Evolutionary conservation across 1,284 basidiomycete genomes (phyloP).

Genomic region (Ganoderma leucocontextum): DNA sequence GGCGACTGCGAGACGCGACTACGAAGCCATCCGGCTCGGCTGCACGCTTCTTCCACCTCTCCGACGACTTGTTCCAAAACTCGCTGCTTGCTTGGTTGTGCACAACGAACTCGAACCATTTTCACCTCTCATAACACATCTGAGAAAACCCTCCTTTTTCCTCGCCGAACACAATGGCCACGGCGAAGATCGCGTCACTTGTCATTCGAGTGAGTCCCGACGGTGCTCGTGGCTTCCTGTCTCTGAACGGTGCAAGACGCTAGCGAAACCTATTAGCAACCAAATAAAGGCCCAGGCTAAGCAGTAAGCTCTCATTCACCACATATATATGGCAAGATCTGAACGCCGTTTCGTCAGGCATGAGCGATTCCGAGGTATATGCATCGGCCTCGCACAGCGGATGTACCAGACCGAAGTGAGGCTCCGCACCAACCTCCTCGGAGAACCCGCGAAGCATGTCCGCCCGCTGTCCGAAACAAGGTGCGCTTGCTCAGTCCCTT

Average conservation of each 20-base stretch:
- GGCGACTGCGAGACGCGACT: neutral
- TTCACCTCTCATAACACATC: neutral
- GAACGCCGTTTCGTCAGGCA: constrained; percentile 58
- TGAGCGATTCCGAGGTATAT: constrained; percentile 78
- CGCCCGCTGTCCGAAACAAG: constrained; percentile 86
- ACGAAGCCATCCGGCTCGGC: constrained; percentile 2
- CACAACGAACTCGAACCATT: neutral
- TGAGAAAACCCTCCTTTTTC: neutral
- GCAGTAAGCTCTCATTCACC: constrained; percentile 59
- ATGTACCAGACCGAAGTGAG: constrained; percentile 84
- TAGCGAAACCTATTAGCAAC: constrained; percentile 86
- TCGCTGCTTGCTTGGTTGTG: neutral
- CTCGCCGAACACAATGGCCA: constrained; percentile 58
- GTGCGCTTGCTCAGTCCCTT: constrained; percentile 51
- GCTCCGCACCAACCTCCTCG: constrained; percentile 82
- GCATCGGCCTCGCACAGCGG: constrained; percentile 81
- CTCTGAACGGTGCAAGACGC: constrained; percentile 60
- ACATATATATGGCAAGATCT: no score
- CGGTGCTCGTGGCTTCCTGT: constrained; percentile 1
- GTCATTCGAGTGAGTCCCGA: constrained; percentile 65
- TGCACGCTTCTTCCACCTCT: neutral
- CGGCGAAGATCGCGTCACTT: constrained; percentile 72
- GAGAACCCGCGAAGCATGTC: constrained; percentile 79
- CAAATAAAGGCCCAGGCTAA: constrained; percentile 81
- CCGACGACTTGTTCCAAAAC: neutral